Conservation (phyloP, 805 yeast genomes). For the Pichia californica region DNA sequence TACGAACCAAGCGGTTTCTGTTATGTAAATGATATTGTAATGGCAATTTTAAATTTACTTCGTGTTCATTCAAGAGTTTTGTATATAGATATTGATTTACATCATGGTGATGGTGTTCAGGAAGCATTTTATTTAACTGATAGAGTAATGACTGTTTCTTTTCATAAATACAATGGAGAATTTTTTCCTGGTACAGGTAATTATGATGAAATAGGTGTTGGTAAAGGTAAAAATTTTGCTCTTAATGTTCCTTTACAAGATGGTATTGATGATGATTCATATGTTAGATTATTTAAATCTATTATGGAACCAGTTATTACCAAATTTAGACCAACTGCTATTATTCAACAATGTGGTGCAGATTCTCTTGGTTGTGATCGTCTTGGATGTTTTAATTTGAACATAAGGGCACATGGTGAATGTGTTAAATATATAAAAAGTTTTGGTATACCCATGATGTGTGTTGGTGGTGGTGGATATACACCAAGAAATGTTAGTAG, state of each 20-base stretch:
- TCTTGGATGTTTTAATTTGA: constrained; percentile 87
- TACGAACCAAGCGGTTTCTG: constrained; percentile 93
- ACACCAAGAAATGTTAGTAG: constrained; percentile 93
- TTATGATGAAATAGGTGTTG: constrained; percentile 82
- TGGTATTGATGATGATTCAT: constrained; percentile 92
- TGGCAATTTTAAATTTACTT: constrained; percentile 77
- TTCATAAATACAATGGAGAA: constrained; percentile 90
- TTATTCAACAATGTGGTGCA: constrained; percentile 96
- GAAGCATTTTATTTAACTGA: constrained; percentile 95
- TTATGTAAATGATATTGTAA: constrained; percentile 88
- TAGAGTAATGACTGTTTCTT: constrained; percentile 92
- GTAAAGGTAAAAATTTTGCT: constrained; percentile 81
- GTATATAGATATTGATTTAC: constrained; percentile 90
- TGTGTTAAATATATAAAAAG: constrained; percentile 87
- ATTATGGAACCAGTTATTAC: constrained; percentile 86
- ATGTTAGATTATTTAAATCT: constrained; percentile 68
- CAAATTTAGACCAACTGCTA: constrained; percentile 88
- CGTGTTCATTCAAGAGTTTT: constrained; percentile 88
- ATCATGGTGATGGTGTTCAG: constrained; percentile 97
- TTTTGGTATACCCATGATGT: constrained; percentile 85
- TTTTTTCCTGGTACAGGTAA: constrained; percentile 98
- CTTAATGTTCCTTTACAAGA: constrained; percentile 90
- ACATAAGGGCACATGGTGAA: constrained; percentile 91
- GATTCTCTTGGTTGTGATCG: constrained; percentile 92
- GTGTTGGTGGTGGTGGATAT: constrained; percentile 96